Evolutionary conservation across 2,329 filamentous ascomycete species (phyloP), one percentile per base, ranked within the genome.

Genomic region (Alternaria conjuncta): DNA sequence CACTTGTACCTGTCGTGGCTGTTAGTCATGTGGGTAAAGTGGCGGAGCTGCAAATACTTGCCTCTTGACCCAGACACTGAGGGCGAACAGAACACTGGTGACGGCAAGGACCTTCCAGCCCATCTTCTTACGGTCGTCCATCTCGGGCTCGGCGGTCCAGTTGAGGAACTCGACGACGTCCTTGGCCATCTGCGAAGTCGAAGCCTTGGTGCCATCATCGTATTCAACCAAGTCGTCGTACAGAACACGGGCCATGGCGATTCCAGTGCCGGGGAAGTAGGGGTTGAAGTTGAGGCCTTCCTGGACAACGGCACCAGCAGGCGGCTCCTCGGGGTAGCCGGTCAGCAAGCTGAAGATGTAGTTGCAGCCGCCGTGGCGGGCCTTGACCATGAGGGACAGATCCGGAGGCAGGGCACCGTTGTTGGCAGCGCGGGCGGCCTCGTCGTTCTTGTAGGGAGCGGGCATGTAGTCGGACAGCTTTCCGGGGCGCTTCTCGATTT

Each of bases 101-200:
- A 97, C 88, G 71, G 92, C 89, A 75, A 99, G 82, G 58, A 97
- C 92, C 90, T 99, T 98, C 88, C 97, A 90, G 78, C 96, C 96
- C 96, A 98, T 99, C 87, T 94, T 96, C 92, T 99, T 99, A 81
- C 96, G 92, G 81, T 97, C 91, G 80, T 99, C 96, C 94, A 97
- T 97, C 87, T 99, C 96, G 53, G 96, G 96, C 86, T 99, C 96
- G 62, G 96, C 94, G 58, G 96, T 88, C 96, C 96, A 99, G 90
- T 99, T 98, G 80, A 99, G 88, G 87, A 99, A 99, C 85, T 99
- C 96, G 65, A 92, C 90, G 65, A 99, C 96, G 76, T 99, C 96
- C 90, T 99, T 99, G 83, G 96, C 96, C 96, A 99, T 99, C 86
- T 99, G 96, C 68, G 95, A 97, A 71, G 94, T 94, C 66, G 95